Conservation (phyloP, 768 basidiomycete species). For the Xanthoconium purpureum region DNA sequence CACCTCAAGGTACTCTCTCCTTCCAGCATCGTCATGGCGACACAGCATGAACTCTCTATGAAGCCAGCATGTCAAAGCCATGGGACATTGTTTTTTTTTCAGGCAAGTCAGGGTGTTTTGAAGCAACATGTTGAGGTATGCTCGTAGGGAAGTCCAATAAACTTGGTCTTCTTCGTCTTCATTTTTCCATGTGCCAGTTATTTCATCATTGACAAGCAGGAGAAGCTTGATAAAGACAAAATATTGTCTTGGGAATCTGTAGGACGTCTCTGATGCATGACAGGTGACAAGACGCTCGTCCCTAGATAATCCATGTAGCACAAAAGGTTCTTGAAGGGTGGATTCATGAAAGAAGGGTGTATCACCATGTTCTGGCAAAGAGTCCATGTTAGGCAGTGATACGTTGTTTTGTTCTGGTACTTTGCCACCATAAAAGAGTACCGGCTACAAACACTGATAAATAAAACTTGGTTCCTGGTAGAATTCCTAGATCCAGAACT, state of each 20-base stretch:
- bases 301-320: no score
- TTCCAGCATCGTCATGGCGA: neutral
- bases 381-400: no score
- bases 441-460: no score
- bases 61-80: neutral
- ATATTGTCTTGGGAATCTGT: neutral
- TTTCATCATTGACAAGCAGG: neutral
- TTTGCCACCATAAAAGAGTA: no score
- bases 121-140: neutral
- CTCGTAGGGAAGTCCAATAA: constrained; percentile 1
- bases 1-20: neutral
- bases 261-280: neutral
- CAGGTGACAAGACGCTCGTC: no score
- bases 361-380: no score
- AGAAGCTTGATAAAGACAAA: neutral
- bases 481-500: no score
- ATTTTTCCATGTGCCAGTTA: neutral
- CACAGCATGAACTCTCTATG: constrained; percentile 9
- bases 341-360: no score
- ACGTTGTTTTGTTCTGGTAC: no score
- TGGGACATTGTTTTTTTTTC: neutral
- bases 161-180: neutral
- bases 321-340: no score
- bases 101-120: neutral
- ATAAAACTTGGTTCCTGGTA: no score